These are phyloP conservation scores for Sphagnum contortum DNA, from an alignment of 225 moss, liverwort and hornwort species.

Conservation along the genomic window DNA sequence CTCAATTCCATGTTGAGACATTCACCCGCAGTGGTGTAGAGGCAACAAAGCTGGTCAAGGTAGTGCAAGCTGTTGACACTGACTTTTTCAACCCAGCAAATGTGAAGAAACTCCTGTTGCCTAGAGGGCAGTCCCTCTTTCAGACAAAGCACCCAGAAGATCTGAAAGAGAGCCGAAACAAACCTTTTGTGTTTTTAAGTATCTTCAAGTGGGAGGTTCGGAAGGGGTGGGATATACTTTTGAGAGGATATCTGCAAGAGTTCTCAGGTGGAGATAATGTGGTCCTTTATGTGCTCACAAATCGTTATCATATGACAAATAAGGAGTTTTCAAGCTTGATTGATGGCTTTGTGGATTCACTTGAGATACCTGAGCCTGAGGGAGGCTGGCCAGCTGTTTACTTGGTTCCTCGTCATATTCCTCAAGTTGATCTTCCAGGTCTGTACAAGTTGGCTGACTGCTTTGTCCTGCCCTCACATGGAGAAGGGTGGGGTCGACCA, in stretches of 20 bases:
- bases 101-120: constrained; percentile 4
- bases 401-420: constrained; percentile 29
- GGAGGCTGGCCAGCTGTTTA: constrained; percentile 25
- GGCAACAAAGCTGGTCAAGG: constrained; percentile 31
- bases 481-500: constrained; percentile 31
- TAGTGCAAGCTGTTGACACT: constrained; percentile 48
- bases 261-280: constrained; percentile 35
- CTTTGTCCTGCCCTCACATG: constrained; percentile 28
- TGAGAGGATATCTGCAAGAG: constrained; percentile 34
- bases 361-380: constrained; percentile 12
- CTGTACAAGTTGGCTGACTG: constrained; percentile 35
- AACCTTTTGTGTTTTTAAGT: constrained; percentile 28
- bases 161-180: neutral
- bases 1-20: constrained; percentile 37
- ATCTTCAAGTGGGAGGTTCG: constrained; percentile 42
- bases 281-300: constrained; percentile 30
- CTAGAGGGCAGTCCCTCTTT: constrained; percentile 17
- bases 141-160: constrained; percentile 6
- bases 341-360: constrained; percentile 11
- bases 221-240: constrained; percentile 40
- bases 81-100: constrained; percentile 27
- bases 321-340: constrained; percentile 12
- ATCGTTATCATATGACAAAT: constrained; percentile 17
- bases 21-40: constrained; percentile 32
- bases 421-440: constrained; percentile 17